Conservation (phyloP, 2,329 filamentous ascomycete species). For the Colletotrichum musicola region DNA sequence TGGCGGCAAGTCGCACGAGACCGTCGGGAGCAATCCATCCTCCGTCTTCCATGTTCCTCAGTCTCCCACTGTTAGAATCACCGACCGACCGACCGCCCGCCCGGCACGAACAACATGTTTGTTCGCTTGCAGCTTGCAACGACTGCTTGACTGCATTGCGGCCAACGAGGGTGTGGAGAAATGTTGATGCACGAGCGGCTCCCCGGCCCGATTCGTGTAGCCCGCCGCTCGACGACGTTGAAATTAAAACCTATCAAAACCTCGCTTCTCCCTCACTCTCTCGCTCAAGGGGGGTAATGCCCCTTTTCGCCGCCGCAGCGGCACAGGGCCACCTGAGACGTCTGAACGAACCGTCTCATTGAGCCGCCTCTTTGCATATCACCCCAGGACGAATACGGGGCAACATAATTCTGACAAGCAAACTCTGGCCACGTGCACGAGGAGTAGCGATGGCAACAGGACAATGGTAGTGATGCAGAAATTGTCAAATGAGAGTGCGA, state of each 20-base stretch:
- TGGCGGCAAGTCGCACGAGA: slow-evolving; percentile 17
- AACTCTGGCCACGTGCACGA: slow-evolving; percentile 7
- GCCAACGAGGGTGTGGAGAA: neutral
- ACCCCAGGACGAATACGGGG: neutral
- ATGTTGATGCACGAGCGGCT: no score
- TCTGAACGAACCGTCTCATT: slow-evolving; percentile 2
- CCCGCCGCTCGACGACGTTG: neutral
- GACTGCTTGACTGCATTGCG: neutral
- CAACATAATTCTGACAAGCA: neutral
- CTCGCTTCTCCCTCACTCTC: neutral
- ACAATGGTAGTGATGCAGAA: neutral
- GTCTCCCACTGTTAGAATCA: no score
- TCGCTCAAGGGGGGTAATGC: no score
- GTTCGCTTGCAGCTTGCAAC: no score
- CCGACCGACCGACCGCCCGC: no score
- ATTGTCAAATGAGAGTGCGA: neutral
- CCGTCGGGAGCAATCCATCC: neutral
- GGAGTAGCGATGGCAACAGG: neutral
- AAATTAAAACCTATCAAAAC: neutral
- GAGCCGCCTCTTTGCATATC: slow-evolving; percentile 17
- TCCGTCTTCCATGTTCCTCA: no score
- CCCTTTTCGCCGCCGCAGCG: neutral
- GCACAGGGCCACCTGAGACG: slow-evolving; percentile 13
- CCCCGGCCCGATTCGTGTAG: neutral
- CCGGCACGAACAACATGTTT: no score